Percentiles rank a stretch among this genome's conserved stretches.
Evolutionary conservation across 2,329 filamentous ascomycete species (phyloP).

Genomic region (Myriangium duriaei): DNA sequence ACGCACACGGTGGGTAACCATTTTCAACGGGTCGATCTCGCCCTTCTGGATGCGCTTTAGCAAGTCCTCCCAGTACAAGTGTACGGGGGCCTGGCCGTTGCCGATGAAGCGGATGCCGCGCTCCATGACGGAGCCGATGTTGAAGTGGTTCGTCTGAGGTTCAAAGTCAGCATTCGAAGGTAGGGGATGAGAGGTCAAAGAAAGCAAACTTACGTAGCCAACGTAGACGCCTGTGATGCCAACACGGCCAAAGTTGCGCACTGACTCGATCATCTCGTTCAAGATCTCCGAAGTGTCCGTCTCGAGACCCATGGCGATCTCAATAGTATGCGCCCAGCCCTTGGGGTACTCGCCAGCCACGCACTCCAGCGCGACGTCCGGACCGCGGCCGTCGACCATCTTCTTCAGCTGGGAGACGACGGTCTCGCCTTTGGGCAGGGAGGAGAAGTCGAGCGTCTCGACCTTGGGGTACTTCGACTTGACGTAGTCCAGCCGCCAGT

Average conservation of each 20-base stretch:
- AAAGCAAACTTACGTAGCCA: slow-evolving; percentile 43
- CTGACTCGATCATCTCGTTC: slow-evolving; percentile 68
- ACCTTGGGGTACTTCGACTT: slow-evolving; percentile 52
- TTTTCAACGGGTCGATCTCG: slow-evolving; percentile 61
- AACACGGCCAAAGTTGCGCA: slow-evolving; percentile 57
- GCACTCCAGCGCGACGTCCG: slow-evolving; percentile 62
- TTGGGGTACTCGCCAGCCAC: slow-evolving; percentile 52
- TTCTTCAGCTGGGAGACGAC: slow-evolving; percentile 64
- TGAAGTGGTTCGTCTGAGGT: slow-evolving; percentile 60
- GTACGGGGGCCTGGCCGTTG: slow-evolving; percentile 60
- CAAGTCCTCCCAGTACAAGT: slow-evolving; percentile 74
- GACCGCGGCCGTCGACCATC: slow-evolving; percentile 54
- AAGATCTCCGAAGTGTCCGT: slow-evolving; percentile 74
- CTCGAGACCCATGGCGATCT: slow-evolving; percentile 54
- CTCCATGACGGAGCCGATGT: slow-evolving; percentile 73
- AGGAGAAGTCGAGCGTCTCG: slow-evolving; percentile 56
- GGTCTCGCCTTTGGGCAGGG: slow-evolving; percentile 43
- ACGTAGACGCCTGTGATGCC: slow-evolving; percentile 65
- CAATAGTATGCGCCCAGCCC: slow-evolving; percentile 48
- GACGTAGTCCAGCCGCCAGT: slow-evolving; percentile 56
- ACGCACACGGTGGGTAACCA: slow-evolving; percentile 64
- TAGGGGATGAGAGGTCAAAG: no score
- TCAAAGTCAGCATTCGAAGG: no score
- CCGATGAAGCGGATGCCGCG: slow-evolving; percentile 68
- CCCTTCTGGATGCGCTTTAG: slow-evolving; percentile 53